Evolutionary conservation across 768 basidiomycete species (phyloP), one percentile per base, ranked within the genome.

Genomic region (Cystobasidiopsis lactophilus): DNA sequence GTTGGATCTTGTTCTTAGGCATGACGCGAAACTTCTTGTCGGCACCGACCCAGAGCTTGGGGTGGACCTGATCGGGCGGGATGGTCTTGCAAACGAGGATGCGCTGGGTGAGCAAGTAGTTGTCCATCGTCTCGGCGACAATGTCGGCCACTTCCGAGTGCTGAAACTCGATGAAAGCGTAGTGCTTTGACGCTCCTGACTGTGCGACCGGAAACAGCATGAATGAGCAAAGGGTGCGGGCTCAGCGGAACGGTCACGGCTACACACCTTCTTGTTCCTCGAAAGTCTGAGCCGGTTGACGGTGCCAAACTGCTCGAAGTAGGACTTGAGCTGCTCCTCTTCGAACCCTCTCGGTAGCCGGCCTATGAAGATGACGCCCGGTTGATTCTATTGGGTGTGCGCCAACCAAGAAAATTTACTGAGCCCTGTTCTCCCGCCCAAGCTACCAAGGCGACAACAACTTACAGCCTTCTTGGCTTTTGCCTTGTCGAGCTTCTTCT

Each of bases 101-200:
- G 64, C 93, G 91, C 5, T 91, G 89, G 74, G 82, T 76, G 58
- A 98, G 73, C 37, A 98, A 75, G 67, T 95, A 98, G 70, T 93
- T 96, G 73, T 98, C 78, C 93, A 96, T 96, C 41, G 91, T 96
- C 63, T 96, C 93, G 1, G 83, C 80, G 7, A 93, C 93, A 57
- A 98, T 95, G 63, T 88, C 70, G 0, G 93, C 89, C 29, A 96
- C 88, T 0, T 80, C 73, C 19, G 77, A 74, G 40, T 85, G 88
- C 51, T 79, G 77, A 66, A 98, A 93, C 67, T 96, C 91, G 62
- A 98, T 72, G 71, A 91, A 96, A 2, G 77, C 91, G 67, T 91
- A 96, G 67, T 95, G 91, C 68, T 95, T 98, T 43, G 91, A 91
- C 57, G 75, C 75, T 51, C 93, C 93, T 14, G 86, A 91, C 89